These are phyloP conservation scores for Rhodotorula taiwanensis DNA, from an alignment of 768 basidiomycete genomes.

Conservation along the genomic window DNA sequence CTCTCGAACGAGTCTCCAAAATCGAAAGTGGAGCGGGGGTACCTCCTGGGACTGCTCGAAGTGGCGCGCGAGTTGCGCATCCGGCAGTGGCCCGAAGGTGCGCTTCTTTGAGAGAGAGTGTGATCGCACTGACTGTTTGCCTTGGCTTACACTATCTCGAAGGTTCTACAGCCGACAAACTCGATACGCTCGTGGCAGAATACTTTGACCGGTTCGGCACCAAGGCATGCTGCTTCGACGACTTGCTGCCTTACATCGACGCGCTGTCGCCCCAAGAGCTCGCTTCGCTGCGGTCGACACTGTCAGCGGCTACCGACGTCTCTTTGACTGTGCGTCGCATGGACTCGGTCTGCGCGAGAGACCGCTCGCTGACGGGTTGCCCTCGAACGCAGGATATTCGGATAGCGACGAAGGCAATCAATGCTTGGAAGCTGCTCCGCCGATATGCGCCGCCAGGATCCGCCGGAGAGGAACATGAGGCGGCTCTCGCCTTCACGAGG, in stretches of 20 bases:
- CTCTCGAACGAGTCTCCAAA: slow-evolving; percentile 22
- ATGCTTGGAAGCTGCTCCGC: slow-evolving; percentile 67
- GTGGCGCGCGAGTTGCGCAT: slow-evolving; percentile 50
- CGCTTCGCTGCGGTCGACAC: slow-evolving; percentile 53
- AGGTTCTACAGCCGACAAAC: not conserved
- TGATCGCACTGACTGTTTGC: no score
- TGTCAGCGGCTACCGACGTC: slow-evolving; percentile 26
- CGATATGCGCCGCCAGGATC: slow-evolving; percentile 51
- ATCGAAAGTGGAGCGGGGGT: slow-evolving; percentile 67
- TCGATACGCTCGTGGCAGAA: slow-evolving; percentile 51
- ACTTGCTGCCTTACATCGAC: slow-evolving; percentile 61
- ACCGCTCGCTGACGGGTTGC: no score
- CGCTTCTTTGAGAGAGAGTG: no score
- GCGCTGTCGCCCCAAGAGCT: slow-evolving; percentile 50
- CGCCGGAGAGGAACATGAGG: slow-evolving; percentile 54
- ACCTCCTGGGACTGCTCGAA: slow-evolving; percentile 65
- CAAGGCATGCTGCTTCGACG: slow-evolving; percentile 82
- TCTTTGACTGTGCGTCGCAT: slow-evolving; percentile 2
- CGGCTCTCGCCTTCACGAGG: slow-evolving; percentile 53
- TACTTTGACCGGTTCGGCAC: slow-evolving; percentile 69
- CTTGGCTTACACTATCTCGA: not conserved
- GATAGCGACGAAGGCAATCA: slow-evolving; percentile 64
- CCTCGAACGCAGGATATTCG: slow-evolving; percentile 50
- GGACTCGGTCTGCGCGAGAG: no score
- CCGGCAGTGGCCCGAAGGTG: slow-evolving; percentile 44